Conservation (phyloP, 1,284 basidiomycete species). For the Rhodotorula sp. region DNA sequence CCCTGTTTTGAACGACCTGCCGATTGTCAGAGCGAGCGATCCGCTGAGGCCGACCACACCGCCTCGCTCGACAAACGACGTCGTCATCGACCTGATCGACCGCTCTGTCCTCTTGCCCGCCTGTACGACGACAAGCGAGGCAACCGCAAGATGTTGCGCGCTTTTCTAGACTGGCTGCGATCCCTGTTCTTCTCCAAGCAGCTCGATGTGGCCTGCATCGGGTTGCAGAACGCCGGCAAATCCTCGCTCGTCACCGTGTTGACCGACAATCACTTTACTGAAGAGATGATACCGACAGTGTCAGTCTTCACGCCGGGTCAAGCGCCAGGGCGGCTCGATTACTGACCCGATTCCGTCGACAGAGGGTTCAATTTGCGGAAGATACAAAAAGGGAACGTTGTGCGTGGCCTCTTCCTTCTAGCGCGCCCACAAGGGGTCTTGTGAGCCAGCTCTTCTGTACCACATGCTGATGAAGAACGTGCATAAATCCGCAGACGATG, state of each 20-base stretch:
- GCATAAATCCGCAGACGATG: conserved; percentile 33
- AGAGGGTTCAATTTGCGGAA: conserved; percentile 46
- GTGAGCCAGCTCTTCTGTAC: too few relatives aligned
- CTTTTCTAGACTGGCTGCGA: conserved; percentile 60
- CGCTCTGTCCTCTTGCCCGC: too few relatives aligned
- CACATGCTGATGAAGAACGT: not conserved
- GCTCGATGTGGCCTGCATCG: conserved; percentile 89
- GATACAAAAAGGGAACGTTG: conserved; percentile 45
- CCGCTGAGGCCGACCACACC: too few relatives aligned
- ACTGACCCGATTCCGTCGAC: not conserved
- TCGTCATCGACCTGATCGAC: too few relatives aligned
- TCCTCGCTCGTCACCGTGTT: conserved; percentile 47
- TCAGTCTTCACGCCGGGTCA: not conserved
- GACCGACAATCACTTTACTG: conserved; percentile 39
- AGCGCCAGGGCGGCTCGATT: too few relatives aligned
- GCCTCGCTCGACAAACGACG: too few relatives aligned
- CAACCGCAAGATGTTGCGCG: conserved; percentile 56
- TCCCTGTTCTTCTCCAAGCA: conserved; percentile 78
- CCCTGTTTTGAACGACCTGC: too few relatives aligned
- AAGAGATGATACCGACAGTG: conserved; percentile 46
- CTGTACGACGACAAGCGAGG: not conserved
- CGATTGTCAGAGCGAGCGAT: too few relatives aligned
- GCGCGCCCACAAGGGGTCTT: too few relatives aligned
- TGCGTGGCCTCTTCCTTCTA: conserved; percentile 3
- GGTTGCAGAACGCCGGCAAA: conserved; percentile 64